These are phyloP conservation scores for Trypanosoma melophagium DNA, from an alignment of 208 protist species.

Conservation along the genomic window DNA sequence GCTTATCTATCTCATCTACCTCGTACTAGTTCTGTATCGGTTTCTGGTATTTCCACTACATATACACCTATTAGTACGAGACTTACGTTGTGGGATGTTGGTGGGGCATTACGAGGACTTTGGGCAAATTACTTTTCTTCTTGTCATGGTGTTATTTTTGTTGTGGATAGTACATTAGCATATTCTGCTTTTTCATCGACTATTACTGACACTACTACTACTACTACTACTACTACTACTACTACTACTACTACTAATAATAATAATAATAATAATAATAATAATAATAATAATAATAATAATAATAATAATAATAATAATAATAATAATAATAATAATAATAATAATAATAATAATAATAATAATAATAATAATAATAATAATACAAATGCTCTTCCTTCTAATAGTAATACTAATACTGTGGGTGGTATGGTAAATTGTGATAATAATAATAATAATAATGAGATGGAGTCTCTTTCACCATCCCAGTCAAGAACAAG, in stretches of 20 bases:
- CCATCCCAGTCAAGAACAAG: too few species aligned
- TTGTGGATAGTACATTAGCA: constrained; percentile 85
- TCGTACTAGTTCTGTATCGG: neutral
- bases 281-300: neutral
- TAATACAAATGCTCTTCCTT: too few species aligned
- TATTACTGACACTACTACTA: too few species aligned
- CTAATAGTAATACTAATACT: too few species aligned
- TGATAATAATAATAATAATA: neutral
- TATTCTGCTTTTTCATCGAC: too few species aligned
- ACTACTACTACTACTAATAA: neutral
- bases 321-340: too few species aligned
- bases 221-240: neutral
- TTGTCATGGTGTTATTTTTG: constrained; percentile 92
- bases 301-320: constrained; percentile 1
- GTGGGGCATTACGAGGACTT: constrained; percentile 92
- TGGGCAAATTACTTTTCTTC: constrained; percentile 97
- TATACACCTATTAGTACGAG: constrained; percentile 27
- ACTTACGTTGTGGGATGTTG: constrained; percentile 95
- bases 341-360: too few species aligned
- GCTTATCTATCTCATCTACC: neutral
- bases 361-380: too few species aligned
- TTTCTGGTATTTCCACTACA: neutral
- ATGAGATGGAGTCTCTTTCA: neutral
- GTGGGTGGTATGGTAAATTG: neutral
- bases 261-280: neutral